These are phyloP conservation scores for Scutellaria minor DNA, from an alignment of 257 asterid species.

Conservation along the genomic window DNA sequence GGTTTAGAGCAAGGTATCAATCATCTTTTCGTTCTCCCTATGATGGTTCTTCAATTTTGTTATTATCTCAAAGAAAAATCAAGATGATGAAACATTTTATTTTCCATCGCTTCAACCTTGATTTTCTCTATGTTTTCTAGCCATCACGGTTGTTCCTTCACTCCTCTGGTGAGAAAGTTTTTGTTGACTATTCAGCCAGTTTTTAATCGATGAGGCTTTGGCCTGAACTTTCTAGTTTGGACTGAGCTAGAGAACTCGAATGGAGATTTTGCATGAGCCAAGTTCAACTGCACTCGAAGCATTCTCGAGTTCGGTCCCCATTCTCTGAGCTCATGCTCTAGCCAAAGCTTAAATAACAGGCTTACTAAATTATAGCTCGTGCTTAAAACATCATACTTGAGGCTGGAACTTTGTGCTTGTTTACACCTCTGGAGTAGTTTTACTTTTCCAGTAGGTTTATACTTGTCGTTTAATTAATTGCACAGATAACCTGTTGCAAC, in stretches of 20 bases:
- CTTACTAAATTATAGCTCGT: neutral
- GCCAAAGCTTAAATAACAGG: neutral
- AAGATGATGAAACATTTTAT: neutral
- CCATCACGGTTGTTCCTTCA: neutral
- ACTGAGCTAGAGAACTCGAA: too few relatives aligned
- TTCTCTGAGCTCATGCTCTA: neutral
- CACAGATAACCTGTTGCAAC: neutral
- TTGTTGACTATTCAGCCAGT: too few relatives aligned
- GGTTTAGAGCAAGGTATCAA: constrained; percentile 15
- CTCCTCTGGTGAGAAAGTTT: too few relatives aligned
- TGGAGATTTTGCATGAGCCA: too few relatives aligned
- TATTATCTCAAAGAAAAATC: neutral
- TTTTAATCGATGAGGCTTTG: too few relatives aligned
- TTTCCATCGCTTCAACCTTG: neutral
- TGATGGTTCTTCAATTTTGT: neutral
- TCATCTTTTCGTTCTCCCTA: neutral
- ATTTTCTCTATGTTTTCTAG: neutral
- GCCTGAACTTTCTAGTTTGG: too few relatives aligned
- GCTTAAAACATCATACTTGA: neutral
- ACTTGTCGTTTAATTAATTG: neutral
- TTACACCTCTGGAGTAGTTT: neutral
- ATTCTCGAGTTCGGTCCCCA: neutral
- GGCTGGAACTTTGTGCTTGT: neutral
- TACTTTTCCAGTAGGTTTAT: neutral
- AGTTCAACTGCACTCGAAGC: too few relatives aligned